Evolutionary conservation across 2,329 filamentous ascomycete species (phyloP).

Genomic region (Aspergillus neotritici): DNA sequence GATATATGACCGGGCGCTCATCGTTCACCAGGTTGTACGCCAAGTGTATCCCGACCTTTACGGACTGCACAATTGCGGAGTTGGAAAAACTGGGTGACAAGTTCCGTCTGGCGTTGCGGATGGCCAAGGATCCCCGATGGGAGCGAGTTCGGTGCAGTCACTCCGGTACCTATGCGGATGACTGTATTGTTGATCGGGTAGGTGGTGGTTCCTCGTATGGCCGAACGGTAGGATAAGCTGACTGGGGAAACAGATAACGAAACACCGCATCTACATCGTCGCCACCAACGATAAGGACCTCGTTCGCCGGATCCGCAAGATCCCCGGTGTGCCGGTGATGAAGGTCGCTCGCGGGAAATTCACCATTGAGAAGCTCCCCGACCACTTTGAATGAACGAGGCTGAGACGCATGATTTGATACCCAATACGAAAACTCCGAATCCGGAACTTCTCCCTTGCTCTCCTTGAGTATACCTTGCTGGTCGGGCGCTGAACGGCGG

Average conservation of each 20-base stretch:
- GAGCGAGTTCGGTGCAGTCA: constrained; percentile 82
- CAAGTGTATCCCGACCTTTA: constrained; percentile 84
- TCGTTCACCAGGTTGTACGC: constrained; percentile 61
- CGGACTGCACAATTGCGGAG: constrained; percentile 74
- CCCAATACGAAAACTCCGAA: background rate
- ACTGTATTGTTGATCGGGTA: constrained; percentile 71
- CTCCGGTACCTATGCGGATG: constrained; percentile 81
- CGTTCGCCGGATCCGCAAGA: constrained; percentile 77
- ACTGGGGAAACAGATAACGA: constrained; percentile 38
- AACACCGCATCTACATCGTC: constrained; percentile 72
- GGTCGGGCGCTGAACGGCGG: too few species aligned
- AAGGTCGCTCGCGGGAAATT: constrained; percentile 86
- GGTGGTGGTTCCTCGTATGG: constrained; percentile 6
- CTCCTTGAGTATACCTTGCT: too few species aligned
- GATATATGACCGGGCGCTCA: constrained; percentile 3
- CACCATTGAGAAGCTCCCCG: constrained; percentile 84
- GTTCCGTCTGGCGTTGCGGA: constrained; percentile 77
- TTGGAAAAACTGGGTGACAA: constrained; percentile 84
- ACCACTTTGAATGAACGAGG: constrained; percentile 58
- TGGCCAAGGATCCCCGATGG: constrained; percentile 86
- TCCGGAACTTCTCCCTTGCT: background rate
- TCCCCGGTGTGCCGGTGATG: constrained; percentile 64
- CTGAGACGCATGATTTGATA: background rate
- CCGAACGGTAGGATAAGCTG: background rate
- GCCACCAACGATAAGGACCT: constrained; percentile 67